phyloP scores from a whole-genome alignment of 305 asterid genomes.

The Striga hermonthica region DNA sequence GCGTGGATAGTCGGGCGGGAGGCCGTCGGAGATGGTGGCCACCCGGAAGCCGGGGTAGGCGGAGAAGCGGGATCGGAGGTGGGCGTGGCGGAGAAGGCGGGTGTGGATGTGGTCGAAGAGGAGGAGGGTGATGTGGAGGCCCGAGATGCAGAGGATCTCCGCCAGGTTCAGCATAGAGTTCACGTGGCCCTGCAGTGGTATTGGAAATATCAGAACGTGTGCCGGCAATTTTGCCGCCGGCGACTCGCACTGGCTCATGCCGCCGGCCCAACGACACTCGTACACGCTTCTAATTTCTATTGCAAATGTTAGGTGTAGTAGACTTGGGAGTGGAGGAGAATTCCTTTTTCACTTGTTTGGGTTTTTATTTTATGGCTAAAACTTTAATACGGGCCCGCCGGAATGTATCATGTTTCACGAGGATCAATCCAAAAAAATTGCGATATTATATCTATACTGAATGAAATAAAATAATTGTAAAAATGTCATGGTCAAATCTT shows the following conservation, averaged over 20 bases:
- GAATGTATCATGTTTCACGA: no score
- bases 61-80: constrained; percentile 5
- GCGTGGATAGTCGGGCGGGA: background rate
- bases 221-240: background rate
- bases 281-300: no score
- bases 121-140: constrained; percentile 10
- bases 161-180: constrained; percentile 12
- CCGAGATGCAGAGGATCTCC: constrained; percentile 7
- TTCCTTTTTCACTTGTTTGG: no score
- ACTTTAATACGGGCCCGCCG: no score
- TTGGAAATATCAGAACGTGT: background rate
- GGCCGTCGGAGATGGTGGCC: constrained; percentile 14
- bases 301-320: no score
- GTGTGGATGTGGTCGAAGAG: constrained; percentile 5
- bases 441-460: no score
- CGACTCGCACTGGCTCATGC: constrained; percentile 1
- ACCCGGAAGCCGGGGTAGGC: constrained; percentile 5
- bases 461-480: no score
- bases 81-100: constrained; percentile 12
- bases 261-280: background rate
- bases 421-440: no score
- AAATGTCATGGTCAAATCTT: no score
- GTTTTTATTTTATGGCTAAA: no score
- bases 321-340: no score
- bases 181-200: constrained; percentile 1